These are phyloP conservation scores for Irpex sp. DNA, from an alignment of 1,284 basidiomycete species.

Conservation along the genomic window DNA sequence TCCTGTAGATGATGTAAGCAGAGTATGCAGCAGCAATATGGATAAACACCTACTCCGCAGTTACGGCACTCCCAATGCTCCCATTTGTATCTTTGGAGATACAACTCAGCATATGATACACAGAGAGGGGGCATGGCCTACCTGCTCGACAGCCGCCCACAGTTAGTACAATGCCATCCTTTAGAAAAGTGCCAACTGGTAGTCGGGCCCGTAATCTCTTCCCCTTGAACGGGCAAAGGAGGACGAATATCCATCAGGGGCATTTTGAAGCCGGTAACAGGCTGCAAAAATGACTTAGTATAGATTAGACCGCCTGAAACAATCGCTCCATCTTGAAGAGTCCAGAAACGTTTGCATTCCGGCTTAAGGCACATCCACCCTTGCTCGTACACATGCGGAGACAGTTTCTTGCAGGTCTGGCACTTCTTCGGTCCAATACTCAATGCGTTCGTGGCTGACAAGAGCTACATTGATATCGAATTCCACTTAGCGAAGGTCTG, in stretches of 20 bases:
- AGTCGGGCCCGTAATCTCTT: slow-evolving; percentile 32
- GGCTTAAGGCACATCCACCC: slow-evolving; percentile 64
- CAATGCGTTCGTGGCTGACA: too few relatives aligned
- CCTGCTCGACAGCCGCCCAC: slow-evolving; percentile 73
- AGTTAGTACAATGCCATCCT: slow-evolving; percentile 64
- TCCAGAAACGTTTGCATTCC: slow-evolving; percentile 55
- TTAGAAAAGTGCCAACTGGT: slow-evolving; percentile 55
- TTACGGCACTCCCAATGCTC: slow-evolving; percentile 64
- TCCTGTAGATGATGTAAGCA: background rate
- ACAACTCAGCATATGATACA: slow-evolving; percentile 7
- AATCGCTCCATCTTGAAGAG: slow-evolving; percentile 18
- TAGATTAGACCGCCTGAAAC: slow-evolving; percentile 41
- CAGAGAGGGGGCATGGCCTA: slow-evolving; percentile 25
- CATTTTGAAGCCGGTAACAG: slow-evolving; percentile 22
- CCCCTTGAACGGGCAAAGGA: slow-evolving; percentile 26
- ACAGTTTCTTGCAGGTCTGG: slow-evolving; percentile 21
- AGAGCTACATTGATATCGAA: too few relatives aligned
- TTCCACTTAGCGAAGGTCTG: too few relatives aligned
- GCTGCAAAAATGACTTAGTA: slow-evolving; percentile 41
- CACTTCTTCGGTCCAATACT: slow-evolving; percentile 9
- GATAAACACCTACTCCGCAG: slow-evolving; percentile 38
- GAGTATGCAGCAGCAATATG: background rate
- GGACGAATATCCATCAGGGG: slow-evolving; percentile 29
- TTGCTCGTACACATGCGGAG: slow-evolving; percentile 50
- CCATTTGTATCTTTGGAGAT: slow-evolving; percentile 58